phyloP scores from a whole-genome alignment of 345 rosid species.

The Dipteronia dyeriana region DNA sequence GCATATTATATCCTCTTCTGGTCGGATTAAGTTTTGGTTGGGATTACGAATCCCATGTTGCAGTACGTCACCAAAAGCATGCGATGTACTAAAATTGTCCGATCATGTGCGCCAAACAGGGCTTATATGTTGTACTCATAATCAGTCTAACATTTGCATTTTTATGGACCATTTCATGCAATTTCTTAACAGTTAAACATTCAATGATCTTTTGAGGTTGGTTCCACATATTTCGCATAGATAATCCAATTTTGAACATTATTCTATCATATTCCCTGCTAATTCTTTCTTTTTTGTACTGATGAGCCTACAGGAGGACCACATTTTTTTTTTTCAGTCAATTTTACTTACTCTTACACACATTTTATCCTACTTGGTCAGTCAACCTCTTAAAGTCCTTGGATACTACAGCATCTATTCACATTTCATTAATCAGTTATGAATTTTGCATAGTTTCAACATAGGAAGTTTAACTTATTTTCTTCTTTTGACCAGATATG shows the following conservation, averaged over 20 bases:
- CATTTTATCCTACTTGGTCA: not conserved
- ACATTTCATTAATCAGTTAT: not conserved
- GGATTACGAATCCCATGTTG: no score
- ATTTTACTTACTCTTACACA: not conserved
- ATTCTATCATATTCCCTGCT: not conserved
- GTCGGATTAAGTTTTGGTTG: no score
- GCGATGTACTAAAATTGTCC: no score
- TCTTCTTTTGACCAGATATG: constrained; percentile 59
- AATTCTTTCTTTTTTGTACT: not conserved
- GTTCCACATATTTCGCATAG: not conserved
- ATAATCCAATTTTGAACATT: not conserved
- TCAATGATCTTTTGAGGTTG: not conserved
- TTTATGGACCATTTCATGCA: not conserved
- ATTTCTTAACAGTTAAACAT: not conserved
- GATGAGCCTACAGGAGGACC: not conserved
- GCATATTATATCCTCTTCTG: no score
- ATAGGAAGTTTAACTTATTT: not conserved
- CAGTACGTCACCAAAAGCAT: no score
- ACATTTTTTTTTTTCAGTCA: not conserved
- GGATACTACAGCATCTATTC: not conserved
- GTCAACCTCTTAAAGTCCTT: not conserved
- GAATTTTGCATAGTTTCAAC: not conserved
- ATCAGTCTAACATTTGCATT: not conserved
- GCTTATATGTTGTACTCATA: not conserved
- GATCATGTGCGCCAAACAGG: no score